phyloP scores from a whole-genome alignment of 2,329 filamentous ascomycete species.

The Taxawa tesnikishii region DNA sequence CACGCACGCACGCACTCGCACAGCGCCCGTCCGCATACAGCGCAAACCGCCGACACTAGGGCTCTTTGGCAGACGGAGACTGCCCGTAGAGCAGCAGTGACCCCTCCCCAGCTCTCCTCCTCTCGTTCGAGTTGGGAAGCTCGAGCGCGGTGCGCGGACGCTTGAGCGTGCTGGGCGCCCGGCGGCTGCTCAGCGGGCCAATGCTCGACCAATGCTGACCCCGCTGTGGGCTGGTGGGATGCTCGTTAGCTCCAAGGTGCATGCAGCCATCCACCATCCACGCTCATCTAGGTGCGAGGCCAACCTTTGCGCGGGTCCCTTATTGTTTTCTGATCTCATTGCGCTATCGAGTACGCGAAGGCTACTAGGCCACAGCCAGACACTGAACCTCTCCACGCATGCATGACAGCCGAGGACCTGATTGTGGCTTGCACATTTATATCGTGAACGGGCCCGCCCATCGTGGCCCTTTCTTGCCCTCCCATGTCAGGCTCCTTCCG shows the following conservation, averaged over 20 bases:
- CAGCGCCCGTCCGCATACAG: too few relatives aligned
- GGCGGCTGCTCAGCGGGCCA: neutral
- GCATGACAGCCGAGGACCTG: neutral
- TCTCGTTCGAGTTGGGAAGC: neutral
- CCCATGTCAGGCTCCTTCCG: constrained; percentile 1
- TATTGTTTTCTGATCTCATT: neutral
- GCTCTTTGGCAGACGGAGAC: too few relatives aligned
- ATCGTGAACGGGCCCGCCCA: neutral
- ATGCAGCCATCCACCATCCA: too few relatives aligned
- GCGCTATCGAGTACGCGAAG: constrained; percentile 1
- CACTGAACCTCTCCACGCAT: too few relatives aligned
- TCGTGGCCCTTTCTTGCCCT: neutral
- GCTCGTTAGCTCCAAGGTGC: neutral
- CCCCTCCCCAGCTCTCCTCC: neutral
- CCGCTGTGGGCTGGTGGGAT: neutral
- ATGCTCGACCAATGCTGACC: neutral
- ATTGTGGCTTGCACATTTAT: constrained; percentile 7
- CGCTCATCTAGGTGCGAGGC: neutral
- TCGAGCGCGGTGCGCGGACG: neutral
- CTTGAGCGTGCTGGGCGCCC: neutral
- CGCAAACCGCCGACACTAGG: too few relatives aligned
- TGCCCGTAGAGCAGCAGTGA: neutral
- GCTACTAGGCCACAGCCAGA: neutral
- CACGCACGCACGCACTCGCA: too few relatives aligned
- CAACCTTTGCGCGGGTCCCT: neutral